Evolutionary conservation across 495 filamentous ascomycete species (phyloP).

Genomic region (Amphirosellinia nigrospora): DNA sequence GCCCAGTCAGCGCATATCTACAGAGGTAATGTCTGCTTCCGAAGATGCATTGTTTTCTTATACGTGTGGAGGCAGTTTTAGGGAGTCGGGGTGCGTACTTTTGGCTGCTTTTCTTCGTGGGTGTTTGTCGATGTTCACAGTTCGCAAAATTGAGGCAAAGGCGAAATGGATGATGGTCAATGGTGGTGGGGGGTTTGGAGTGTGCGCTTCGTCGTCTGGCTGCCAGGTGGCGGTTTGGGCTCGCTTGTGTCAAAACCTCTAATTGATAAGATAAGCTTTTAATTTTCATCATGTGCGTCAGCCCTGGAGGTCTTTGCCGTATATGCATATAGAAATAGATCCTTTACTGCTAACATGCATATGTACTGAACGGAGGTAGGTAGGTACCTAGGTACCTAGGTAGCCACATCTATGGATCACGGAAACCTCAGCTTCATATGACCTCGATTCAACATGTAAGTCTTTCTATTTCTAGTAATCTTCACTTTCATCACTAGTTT

Average conservation of each 20-base stretch:
- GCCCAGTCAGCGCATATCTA: slow-evolving; percentile 27
- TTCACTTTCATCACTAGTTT: slow-evolving; percentile 14
- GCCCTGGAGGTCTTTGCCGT: not conserved
- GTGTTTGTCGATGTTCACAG: slow-evolving; percentile 21
- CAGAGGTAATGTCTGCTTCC: not conserved
- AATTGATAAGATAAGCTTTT: slow-evolving; percentile 24
- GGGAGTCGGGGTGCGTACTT: slow-evolving; percentile 40
- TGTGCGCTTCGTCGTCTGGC: slow-evolving; percentile 22
- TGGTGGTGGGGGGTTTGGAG: slow-evolving; percentile 29
- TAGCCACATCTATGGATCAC: too few species aligned
- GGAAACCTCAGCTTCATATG: too few species aligned
- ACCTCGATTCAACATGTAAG: too few species aligned
- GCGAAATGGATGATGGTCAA: slow-evolving; percentile 24
- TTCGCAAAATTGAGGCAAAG: slow-evolving; percentile 22
- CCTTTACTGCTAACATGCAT: not conserved
- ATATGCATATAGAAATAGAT: not conserved
- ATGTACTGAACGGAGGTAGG: too few species aligned
- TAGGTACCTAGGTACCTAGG: too few species aligned
- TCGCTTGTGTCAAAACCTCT: slow-evolving; percentile 19
- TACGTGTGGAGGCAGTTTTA: not conserved
- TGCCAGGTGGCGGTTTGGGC: slow-evolving; percentile 16
- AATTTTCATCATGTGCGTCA: not conserved
- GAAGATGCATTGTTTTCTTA: not conserved
- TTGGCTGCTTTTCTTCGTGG: slow-evolving; percentile 46
- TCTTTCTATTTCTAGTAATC: not conserved